Base-by-base conservation (phyloP, 2,329 filamentous ascomycete species). In the Curvularia eragrostidis region DNA sequence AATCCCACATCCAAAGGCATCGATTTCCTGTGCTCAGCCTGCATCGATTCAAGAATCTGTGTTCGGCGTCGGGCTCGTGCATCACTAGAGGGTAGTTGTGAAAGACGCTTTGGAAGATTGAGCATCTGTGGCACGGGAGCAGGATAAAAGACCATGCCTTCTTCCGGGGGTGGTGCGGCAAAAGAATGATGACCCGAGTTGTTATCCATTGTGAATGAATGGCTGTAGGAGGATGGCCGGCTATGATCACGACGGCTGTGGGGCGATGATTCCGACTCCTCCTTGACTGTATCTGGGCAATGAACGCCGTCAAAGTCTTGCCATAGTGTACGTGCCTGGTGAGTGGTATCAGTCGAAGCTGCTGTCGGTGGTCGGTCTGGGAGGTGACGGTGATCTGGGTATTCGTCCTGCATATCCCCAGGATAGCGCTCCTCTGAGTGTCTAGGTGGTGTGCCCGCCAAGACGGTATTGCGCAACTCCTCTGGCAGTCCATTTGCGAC, bases 41-140 rank as follows among this genome's bases (percentile, higher is more conserved):
- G 82, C 76, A 92, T 85, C 36, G 84, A 82, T 65, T 84, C 87
- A 43, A 96, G 76, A 6, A 94, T 79, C 67, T 95, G 88, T 1
- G 91, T 91, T 21, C 90, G 87, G 52, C 91, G 86, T 65, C 88
- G 85, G 54, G 92, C 89, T 54, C 88, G 84, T 5, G 87, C 83
- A 9, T 83, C 79, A 2, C 85, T 79, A 52, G 89, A 85, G 8
- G 89, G 87, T 51, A 87, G 84, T 68, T 89, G 91, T 1, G 93
- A 96, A 49, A 98, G 80, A 68, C 92, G 91, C 43, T 93, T 92
- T 0, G 95, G 95, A 12, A 99, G 80, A 68, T 97, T 98, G 56
- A 99, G 84, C 88, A 96, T 93, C 61, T 90, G 89, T 3, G 95
- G 95, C 2, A 99, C 95, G 1, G 92, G 93, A 3, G 95, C 95